phyloP scores from a whole-genome alignment of 23 red algal genomes.

The Gracilaria vermiculophylla region DNA sequence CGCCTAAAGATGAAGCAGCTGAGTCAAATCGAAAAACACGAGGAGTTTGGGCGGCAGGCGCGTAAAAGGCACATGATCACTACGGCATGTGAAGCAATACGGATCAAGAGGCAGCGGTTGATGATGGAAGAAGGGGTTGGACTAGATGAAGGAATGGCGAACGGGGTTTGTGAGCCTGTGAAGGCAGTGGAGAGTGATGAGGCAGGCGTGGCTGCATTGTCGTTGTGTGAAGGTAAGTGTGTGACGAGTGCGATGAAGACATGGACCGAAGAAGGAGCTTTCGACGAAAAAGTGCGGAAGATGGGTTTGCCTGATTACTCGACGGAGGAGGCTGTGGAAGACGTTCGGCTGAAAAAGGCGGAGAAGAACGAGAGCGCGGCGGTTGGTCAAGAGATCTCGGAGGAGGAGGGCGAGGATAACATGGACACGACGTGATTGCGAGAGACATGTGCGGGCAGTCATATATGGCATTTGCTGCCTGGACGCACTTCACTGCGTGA shows the following conservation, averaged over 20 bases:
- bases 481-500: no score
- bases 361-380: not conserved
- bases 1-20: constrained; percentile 17
- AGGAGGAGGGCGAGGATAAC: constrained; percentile 16
- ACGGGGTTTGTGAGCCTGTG: not conserved
- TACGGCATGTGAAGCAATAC: not conserved
- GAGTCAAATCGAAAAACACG: constrained; percentile 1
- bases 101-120: not conserved
- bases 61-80: not conserved
- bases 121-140: not conserved
- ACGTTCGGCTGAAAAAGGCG: not conserved
- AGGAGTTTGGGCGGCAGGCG: constrained; percentile 3
- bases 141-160: not conserved
- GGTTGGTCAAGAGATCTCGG: not conserved
- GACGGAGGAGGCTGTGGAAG: not conserved
- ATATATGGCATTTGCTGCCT: no score
- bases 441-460: not conserved
- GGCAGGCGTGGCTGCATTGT: not conserved
- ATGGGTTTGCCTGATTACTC: not conserved
- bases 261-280: not conserved
- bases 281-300: not conserved
- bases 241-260: not conserved
- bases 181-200: not conserved
- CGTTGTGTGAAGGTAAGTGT: not conserved
- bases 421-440: not conserved